Percentiles rank a stretch among this genome's conserved stretches.
phyloP scores from a whole-genome alignment of 2,329 filamentous ascomycete genomes.

The Monosporascus sp. region DNA sequence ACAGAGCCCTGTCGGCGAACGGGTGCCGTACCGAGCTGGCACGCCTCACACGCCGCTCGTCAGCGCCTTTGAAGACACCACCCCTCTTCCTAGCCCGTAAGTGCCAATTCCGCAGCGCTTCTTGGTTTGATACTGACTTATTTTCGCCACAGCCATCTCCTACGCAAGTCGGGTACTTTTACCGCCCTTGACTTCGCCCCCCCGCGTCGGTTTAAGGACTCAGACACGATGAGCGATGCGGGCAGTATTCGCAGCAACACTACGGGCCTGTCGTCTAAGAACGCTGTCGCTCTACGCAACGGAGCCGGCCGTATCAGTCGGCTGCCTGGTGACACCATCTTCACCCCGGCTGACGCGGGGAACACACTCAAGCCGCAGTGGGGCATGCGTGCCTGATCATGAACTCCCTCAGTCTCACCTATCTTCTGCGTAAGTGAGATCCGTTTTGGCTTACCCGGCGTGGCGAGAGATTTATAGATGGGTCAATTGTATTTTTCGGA shows the following conservation, averaged over 20 bases:
- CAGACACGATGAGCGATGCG: constrained; percentile 56
- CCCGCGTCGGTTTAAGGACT: constrained; percentile 65
- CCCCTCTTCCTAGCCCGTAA: constrained; percentile 85
- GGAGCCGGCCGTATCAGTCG: constrained; percentile 85
- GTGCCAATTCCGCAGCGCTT: constrained; percentile 32
- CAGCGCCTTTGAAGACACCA: constrained; percentile 81
- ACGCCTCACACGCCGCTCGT: constrained; percentile 74
- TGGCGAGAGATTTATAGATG: neutral
- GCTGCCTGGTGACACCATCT: constrained; percentile 75
- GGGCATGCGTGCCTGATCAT: constrained; percentile 43
- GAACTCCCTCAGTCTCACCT: neutral
- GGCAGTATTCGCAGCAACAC: constrained; percentile 68
- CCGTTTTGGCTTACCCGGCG: neutral
- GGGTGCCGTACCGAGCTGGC: constrained; percentile 68
- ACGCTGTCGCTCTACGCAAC: constrained; percentile 67
- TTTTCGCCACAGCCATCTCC: constrained; percentile 51
- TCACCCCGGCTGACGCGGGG: constrained; percentile 64
- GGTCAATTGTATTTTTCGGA: neutral
- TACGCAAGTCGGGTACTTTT: constrained; percentile 74
- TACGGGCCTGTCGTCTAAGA: constrained; percentile 68
- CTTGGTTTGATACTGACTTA: constrained; percentile 7
- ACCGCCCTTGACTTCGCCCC: constrained; percentile 77
- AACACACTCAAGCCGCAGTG: constrained; percentile 56
- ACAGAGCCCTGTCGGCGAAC: constrained; percentile 59
- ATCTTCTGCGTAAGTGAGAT: neutral